phyloP scores from a whole-genome alignment of 176 grass and related monocot genomes.

The Rhynchospora tenuis region DNA sequence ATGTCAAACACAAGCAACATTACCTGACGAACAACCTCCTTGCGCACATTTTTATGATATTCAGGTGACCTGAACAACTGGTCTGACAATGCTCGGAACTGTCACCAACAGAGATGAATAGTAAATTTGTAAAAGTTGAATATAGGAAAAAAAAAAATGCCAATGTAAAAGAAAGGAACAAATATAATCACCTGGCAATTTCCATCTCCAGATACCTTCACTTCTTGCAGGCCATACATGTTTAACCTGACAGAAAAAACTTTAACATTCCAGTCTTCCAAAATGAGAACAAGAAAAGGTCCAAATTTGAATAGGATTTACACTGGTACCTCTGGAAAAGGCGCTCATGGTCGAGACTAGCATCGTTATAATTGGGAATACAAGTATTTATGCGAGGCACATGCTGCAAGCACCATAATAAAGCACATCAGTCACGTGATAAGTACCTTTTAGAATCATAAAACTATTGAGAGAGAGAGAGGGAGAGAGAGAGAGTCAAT shows the following conservation, averaged over 20 bases:
- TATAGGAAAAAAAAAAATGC: background rate
- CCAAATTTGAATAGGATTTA: constrained; percentile 14
- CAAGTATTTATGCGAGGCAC: constrained; percentile 86
- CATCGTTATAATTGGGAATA: constrained; percentile 76
- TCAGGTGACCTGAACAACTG: constrained; percentile 83
- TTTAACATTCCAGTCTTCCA: background rate
- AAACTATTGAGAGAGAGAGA: constrained; percentile 2
- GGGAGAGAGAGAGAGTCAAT: constrained; percentile 23
- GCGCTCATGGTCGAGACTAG: constrained; percentile 75
- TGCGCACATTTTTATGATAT: constrained; percentile 89
- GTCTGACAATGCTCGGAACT: constrained; percentile 98
- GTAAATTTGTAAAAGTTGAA: background rate
- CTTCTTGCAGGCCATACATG: constrained; percentile 78
- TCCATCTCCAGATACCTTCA: constrained; percentile 87
- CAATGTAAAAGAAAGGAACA: background rate
- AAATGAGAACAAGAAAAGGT: constrained; percentile 14
- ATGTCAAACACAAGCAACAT: background rate
- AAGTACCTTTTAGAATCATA: background rate
- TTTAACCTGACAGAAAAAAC: constrained; percentile 59
- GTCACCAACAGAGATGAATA: constrained; percentile 20
- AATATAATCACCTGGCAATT: constrained; percentile 80
- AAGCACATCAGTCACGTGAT: background rate
- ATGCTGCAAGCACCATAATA: constrained; percentile 46
- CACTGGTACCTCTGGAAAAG: constrained; percentile 76
- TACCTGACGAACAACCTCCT: constrained; percentile 99